These are phyloP conservation scores for Reticulascus tulasneorum DNA, from an alignment of 2,329 filamentous ascomycete genomes.

Conservation along the genomic window DNA sequence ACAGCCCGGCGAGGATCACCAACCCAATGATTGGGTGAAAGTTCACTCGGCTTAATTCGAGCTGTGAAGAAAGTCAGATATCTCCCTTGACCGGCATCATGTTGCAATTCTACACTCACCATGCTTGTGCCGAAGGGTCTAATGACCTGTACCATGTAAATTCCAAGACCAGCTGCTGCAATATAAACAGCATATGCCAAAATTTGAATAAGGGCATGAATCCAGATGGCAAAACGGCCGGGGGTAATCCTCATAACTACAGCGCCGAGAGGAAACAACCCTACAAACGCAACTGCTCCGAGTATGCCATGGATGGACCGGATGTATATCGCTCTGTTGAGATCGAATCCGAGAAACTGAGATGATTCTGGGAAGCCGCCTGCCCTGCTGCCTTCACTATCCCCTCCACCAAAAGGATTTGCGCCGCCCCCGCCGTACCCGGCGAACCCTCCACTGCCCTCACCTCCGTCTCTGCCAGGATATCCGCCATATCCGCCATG, in stretches of 20 bases:
- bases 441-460: too few relatives aligned
- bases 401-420: too few relatives aligned
- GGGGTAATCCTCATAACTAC: constrained; percentile 36
- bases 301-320: constrained; percentile 38
- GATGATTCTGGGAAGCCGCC: too few relatives aligned
- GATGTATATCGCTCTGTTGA: constrained; percentile 21
- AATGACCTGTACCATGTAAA: constrained; percentile 33
- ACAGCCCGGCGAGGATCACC: constrained; percentile 32
- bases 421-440: too few relatives aligned
- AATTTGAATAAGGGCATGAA: constrained; percentile 36
- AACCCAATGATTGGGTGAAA: constrained; percentile 45
- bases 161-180: constrained; percentile 35
- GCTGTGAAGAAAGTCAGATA: constrained; percentile 14
- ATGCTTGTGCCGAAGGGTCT: constrained; percentile 22
- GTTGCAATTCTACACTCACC: constrained; percentile 23
- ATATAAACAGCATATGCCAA: constrained; percentile 32
- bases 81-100: not conserved
- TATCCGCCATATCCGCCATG: too few relatives aligned
- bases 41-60: constrained; percentile 26
- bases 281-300: constrained; percentile 34
- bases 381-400: too few relatives aligned
- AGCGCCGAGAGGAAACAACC: constrained; percentile 40
- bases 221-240: constrained; percentile 28
- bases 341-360: constrained; percentile 22
- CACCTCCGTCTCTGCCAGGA: too few relatives aligned